Evolutionary conservation across 345 rosid species (phyloP).

Genomic region (Dovyalis caffra): DNA sequence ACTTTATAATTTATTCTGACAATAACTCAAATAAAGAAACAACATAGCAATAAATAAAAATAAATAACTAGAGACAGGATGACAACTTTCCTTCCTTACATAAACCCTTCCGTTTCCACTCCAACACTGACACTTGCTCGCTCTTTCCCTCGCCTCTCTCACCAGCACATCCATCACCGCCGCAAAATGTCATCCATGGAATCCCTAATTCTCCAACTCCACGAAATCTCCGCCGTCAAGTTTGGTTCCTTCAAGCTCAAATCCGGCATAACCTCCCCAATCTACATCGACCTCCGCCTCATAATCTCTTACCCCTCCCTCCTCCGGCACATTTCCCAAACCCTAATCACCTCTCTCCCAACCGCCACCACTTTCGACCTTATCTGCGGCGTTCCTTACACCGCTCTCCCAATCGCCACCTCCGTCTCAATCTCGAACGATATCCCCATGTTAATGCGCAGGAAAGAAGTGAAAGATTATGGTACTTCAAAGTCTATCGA

Average conservation of each 20-base stretch:
- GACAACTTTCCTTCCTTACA: background rate
- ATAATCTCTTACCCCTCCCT: conserved; percentile 79
- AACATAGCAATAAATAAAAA: background rate
- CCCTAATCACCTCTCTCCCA: conserved; percentile 64
- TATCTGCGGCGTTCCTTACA: conserved; percentile 93
- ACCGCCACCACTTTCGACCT: conserved; percentile 52
- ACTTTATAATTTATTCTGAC: no score
- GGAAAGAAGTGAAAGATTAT: conserved; percentile 85
- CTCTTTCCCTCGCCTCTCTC: background rate
- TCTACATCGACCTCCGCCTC: conserved; percentile 95
- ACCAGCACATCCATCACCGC: background rate
- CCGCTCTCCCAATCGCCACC: conserved; percentile 93
- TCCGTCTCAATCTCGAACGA: conserved; percentile 58
- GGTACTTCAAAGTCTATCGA: conserved; percentile 88
- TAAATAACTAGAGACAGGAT: background rate
- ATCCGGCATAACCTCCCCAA: conserved; percentile 87
- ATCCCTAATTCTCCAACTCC: conserved; percentile 77
- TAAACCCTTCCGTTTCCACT: background rate
- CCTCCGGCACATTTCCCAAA: conserved; percentile 70
- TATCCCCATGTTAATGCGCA: conserved; percentile 91
- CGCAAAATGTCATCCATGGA: conserved; percentile 47
- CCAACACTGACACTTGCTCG: background rate
- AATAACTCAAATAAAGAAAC: background rate
- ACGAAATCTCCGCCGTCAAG: conserved; percentile 88
- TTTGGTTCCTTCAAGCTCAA: conserved; percentile 88